Base-by-base conservation (phyloP, 2,329 filamentous ascomycete genomes). In the Alternaria metachromatica region DNA sequence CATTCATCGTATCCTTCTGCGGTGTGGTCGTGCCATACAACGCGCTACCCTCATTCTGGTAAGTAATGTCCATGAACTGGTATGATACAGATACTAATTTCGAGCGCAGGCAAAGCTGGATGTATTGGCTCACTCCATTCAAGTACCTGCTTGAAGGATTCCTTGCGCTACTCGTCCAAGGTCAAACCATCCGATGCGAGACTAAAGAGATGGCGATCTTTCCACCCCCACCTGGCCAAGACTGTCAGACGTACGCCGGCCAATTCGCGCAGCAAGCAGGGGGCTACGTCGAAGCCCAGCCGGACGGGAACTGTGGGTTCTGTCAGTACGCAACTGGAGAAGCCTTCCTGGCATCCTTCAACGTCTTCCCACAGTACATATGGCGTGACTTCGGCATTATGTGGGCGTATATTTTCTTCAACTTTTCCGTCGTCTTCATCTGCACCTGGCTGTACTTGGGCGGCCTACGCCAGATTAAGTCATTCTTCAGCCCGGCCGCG, bases 1-100 rank as follows among this genome's bases (percentile, higher is more conserved):
- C 89, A 25, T 92, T 88, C 44, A 76, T 93, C 3, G 84, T 92
- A 9, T 87, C 86, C 1, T 94, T 94, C 82, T 93, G 90, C 70
- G 92, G 92, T 65, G 90, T 94, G 2, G 82, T 93, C 6, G 91
- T 93, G 0, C 90, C 91, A 0, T 92, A 90, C 66, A 71, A 72
- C 0, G 84, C 85, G 25, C 84, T 94, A 21, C 86, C 88, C 9
- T 70, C 78, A 0, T 93, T 93, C 78, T 94, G 91, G 37, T 41
- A 41, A 41, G 37, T 5, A 41, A 11, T 18, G 10, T 41, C 1
- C 0, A 41, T 5, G 0, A 3, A 6, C 0, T 2, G n/a, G 0
- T 6, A 1, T 18, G n/a, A 41, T 0, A 18, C 5, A 18, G 10
- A 0, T 18, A 41, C 37, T 41, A 41, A 41, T 0, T 11, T 3